These are phyloP conservation scores for Colletotrichum siamense DNA, from an alignment of 2,329 filamentous ascomycete genomes.

Conservation along the genomic window DNA sequence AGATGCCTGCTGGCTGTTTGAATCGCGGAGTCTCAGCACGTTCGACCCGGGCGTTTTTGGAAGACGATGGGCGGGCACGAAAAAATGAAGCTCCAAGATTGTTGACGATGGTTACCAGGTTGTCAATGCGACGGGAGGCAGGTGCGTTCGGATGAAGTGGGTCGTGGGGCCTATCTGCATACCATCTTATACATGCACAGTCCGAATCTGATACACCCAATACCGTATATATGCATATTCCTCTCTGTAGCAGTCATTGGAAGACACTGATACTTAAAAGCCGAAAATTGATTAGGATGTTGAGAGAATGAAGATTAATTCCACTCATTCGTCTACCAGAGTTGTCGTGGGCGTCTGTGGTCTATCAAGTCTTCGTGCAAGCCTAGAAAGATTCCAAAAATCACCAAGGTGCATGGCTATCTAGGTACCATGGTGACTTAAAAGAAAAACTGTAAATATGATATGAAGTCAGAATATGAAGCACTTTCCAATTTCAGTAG, in stretches of 20 bases:
- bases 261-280: fast-evolving
- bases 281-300: fast-evolving
- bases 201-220: fast-evolving
- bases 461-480: background rate
- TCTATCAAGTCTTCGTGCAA: background rate
- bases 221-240: fast-evolving
- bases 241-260: fast-evolving
- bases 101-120: background rate
- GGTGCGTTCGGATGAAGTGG: background rate
- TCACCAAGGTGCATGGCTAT: background rate
- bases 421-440: background rate
- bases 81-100: background rate
- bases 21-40: background rate
- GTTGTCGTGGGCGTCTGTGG: fast-evolving
- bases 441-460: background rate
- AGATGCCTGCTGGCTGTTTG: background rate
- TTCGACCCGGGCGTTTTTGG: background rate
- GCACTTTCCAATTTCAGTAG: fast-evolving
- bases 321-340: fast-evolving
- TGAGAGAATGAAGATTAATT: fast-evolving
- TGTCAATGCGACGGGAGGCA: background rate
- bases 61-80: background rate
- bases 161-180: background rate
- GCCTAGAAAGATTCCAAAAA: background rate
- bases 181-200: fast-evolving